Percentiles rank a stretch among this genome's conserved stretches.
phyloP scores from a whole-genome alignment of 2,329 filamentous ascomycete genomes.

The Monilinia polystroma region DNA sequence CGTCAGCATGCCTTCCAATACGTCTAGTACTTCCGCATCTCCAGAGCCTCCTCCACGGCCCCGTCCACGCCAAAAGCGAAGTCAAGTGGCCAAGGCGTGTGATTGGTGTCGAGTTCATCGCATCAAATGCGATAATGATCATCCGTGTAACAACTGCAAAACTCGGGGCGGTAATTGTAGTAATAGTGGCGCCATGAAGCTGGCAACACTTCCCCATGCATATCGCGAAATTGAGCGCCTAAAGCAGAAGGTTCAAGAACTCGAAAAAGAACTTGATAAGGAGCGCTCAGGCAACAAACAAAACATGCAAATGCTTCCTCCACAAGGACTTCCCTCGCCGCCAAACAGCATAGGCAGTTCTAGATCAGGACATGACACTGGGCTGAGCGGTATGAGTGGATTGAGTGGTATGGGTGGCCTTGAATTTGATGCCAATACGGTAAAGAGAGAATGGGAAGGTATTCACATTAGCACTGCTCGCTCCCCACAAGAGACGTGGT shows the following conservation, averaged over 20 bases:
- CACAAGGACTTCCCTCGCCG: conserved; percentile 25
- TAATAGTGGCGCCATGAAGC: conserved; percentile 40
- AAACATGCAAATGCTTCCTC: conserved; percentile 24
- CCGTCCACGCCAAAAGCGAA: conserved; percentile 29
- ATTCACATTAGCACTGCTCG: conserved; percentile 43
- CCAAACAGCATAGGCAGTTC: conserved; percentile 18
- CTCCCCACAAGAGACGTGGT: conserved; percentile 44
- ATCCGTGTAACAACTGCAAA: conserved; percentile 45
- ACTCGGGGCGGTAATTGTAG: conserved; percentile 42
- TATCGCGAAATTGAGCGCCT: conserved; percentile 44
- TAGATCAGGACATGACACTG: conserved; percentile 10
- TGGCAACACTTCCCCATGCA: conserved; percentile 37
- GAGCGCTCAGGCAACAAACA: conserved; percentile 10
- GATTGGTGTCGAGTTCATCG: conserved; percentile 45
- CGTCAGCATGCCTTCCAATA: conserved; percentile 22
- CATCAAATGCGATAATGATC: conserved; percentile 45
- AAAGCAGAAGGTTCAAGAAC: conserved; percentile 39
- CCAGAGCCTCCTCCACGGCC: conserved; percentile 19
- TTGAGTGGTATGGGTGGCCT: conserved; percentile 18
- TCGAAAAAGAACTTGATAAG: conserved; percentile 38
- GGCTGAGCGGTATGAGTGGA: conserved; percentile 1
- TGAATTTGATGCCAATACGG: conserved; percentile 25
- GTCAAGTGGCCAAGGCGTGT: conserved; percentile 42
- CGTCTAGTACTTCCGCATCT: conserved; percentile 16
- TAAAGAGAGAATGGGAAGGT: conserved; percentile 42